Evolutionary conservation across 2,329 filamentous ascomycete species (phyloP), one percentile per base, ranked within the genome.

Genomic region (Plectosphaerella cucumerina): DNA sequence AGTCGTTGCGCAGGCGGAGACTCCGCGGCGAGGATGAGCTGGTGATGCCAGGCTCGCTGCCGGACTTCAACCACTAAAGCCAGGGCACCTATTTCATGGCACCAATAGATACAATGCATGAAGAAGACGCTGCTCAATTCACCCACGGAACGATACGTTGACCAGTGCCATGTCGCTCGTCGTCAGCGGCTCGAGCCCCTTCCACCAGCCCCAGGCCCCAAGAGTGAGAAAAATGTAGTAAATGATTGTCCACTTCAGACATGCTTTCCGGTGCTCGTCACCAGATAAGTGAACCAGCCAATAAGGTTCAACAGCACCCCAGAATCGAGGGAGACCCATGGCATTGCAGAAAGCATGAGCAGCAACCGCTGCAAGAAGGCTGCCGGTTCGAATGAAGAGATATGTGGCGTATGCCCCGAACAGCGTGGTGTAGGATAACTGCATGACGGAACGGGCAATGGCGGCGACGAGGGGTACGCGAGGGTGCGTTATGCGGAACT

Each of bases 321-420:
- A 96, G 52, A 97, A 71, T 6, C 91, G 81, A 20, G 94, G 94
- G 47, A 97, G 73, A 8, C 94, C 94, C 79, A 92, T 89, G 73
- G 82, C 88, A 65, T 99, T 99, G 73, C 94, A 99, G 65, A 97
- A 94, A 10, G 83, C 80, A 64, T 99, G 94, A 5, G 89, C 86
- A 18, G 85, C 64, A 49, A 93, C 85, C 31, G 87, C 87, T 12
- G 88, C 85, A 39, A 86, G 77, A 37, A 97, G 70, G 45, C 87
- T 95, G 4, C 90, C 91, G 0, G 91, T 95, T 34, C 93, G 85
- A 18, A 99, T 65, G 62, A 88, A 96, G 18, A 97, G 62, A 61
- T 97, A 99, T 0, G 90, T 91, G 5, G 89, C 92, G 69, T 94
- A 96, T 69, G 90, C 91, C 55, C 94, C 94, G 62, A 99, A 99